These are phyloP conservation scores for Zasmidium angulare DNA, from an alignment of 2,329 filamentous ascomycete genomes.

Conservation along the genomic window DNA sequence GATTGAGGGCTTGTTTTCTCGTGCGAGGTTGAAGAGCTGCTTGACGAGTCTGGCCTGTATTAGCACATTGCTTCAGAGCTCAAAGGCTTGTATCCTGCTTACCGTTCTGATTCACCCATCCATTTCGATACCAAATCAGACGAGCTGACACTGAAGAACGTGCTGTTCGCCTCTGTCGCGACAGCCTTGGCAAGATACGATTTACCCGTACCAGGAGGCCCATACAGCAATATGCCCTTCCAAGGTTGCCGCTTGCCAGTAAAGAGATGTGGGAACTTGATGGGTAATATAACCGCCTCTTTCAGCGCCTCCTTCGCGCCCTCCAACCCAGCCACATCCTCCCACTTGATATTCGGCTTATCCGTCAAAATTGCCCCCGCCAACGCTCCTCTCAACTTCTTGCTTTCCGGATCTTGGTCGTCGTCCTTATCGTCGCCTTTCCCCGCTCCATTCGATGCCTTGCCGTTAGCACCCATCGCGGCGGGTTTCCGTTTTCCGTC, in stretches of 20 bases:
- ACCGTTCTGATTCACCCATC: constrained; percentile 99
- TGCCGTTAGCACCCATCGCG: constrained; percentile 71
- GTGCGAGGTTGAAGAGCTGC: constrained; percentile 93
- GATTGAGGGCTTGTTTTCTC: constrained; percentile 96
- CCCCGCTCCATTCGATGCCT: constrained; percentile 61
- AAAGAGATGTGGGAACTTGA: constrained; percentile 97
- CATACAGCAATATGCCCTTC: constrained; percentile 96
- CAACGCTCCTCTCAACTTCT: constrained; percentile 90
- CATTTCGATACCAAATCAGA: constrained; percentile 97
- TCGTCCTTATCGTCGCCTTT: constrained; percentile 66
- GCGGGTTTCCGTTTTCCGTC: constrained; percentile 69
- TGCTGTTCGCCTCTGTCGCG: constrained; percentile 96
- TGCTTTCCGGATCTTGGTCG: constrained; percentile 76
- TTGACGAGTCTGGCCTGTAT: constrained; percentile 73
- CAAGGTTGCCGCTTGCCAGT: constrained; percentile 94
- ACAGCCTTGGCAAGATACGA: constrained; percentile 97
- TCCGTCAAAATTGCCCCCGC: constrained; percentile 91
- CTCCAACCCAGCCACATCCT: constrained; percentile 94
- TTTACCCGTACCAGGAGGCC: constrained; percentile 95
- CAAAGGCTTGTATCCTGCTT: constrained; percentile 30
- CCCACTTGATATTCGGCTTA: constrained; percentile 95
- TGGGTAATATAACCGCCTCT: constrained; percentile 94
- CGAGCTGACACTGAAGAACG: constrained; percentile 97
- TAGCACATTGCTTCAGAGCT: constrained; percentile 3
- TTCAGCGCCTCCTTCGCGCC: constrained; percentile 94